Evolutionary conservation across 176 grass and related monocot species (phyloP), one percentile per base, ranked within the genome.

Genomic region (Phyllostachys edulis): DNA sequence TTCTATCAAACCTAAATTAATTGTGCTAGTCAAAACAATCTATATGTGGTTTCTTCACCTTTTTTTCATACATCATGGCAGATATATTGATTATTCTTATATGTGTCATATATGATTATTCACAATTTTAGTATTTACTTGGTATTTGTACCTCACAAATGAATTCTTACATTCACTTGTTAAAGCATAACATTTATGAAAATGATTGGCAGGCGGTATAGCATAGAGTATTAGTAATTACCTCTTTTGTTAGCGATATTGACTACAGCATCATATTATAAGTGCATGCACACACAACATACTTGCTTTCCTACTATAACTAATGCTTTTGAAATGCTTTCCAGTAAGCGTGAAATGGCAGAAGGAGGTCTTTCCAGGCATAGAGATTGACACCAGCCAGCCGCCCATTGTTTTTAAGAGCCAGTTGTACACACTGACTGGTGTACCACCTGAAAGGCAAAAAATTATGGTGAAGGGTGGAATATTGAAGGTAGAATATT

Each of bases 391-490:
- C 75, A 96, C 79, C 44, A 99, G 80, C 82, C 91, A 96, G 67
- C 88, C 93, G 9, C 97, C 97, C 14, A n/a, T 92, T 84, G 90
- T 99, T 79, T 99, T 99, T 84, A 99, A 99, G 87, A 89, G 71
- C 57, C 97, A 99, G 65, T 63, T 96, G 85, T 99, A 94, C 82
- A 90, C 91, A 84, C 83, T 99, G 65, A 99, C 97, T 80, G 97
- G 91, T 51, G 97, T 99, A 75, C 91, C 93, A 65, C 93, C 93
- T 57, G 97, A 99, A 80, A 86, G 97, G 70, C 93, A 99, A 92
- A 99, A 99, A 72, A 94, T 99, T 83, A 99, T 94, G 93, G 93
- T 99, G 54, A 99, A 99, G 82, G 97, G 97, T 81, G 97, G 91
- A 67, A 88, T 99, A 78, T 83, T 99, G 80, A 99, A 99, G 93